phyloP scores from a whole-genome alignment of 2,329 filamentous ascomycete genomes.

The Magnaporthiopsis poae region DNA sequence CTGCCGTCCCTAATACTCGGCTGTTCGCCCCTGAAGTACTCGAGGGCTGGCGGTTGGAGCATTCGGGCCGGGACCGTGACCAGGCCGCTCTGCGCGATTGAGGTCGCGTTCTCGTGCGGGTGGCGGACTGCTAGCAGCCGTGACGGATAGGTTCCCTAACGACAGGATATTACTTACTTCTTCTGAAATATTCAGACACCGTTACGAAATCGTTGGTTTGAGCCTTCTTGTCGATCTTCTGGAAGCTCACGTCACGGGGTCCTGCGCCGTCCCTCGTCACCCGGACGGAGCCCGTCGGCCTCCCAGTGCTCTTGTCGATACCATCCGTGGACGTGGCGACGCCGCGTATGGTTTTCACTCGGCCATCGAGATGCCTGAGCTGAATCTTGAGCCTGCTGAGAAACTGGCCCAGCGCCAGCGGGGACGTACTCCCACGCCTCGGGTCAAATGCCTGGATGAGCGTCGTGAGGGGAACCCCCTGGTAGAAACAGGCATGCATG shows the following conservation, averaged over 20 bases:
- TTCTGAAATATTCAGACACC: too few species aligned
- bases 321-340: too few species aligned
- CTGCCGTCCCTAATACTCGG: constrained; percentile 38
- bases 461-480: constrained; percentile 16
- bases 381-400: constrained; percentile 27
- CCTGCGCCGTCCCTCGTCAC: too few species aligned
- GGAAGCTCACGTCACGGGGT: too few species aligned
- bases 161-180: too few species aligned
- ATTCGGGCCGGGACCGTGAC: constrained; percentile 66
- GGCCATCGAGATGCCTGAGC: constrained; percentile 26
- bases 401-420: constrained; percentile 23
- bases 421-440: background rate
- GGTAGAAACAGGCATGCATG: constrained; percentile 33
- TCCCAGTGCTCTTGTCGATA: too few species aligned
- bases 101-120: constrained; percentile 56
- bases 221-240: too few species aligned
- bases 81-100: constrained; percentile 52
- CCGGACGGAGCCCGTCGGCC: too few species aligned
- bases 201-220: too few species aligned
- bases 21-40: constrained; percentile 36
- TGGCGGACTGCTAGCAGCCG: constrained; percentile 33
- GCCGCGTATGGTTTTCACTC: too few species aligned
- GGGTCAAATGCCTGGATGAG: constrained; percentile 11
- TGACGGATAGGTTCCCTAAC: too few species aligned
- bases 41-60: constrained; percentile 48